Percentiles rank a stretch among this genome's conserved stretches.
phyloP scores from a whole-genome alignment of 805 yeast species.

The Spathaspora passalidarum region DNA sequence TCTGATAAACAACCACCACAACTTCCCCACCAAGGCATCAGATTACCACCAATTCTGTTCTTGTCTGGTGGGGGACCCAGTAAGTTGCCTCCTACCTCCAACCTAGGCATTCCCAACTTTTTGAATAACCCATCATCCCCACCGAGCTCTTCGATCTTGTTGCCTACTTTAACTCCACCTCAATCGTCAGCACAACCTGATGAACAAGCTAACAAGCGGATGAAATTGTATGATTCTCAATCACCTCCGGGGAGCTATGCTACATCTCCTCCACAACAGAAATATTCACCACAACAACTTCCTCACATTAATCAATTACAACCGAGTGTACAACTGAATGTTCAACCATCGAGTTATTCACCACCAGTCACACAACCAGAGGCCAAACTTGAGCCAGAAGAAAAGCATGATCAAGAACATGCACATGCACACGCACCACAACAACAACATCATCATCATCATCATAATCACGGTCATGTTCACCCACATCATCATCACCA shows the following conservation, averaged over 20 bases:
- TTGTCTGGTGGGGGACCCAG: conserved; percentile 15
- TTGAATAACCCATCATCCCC: conserved; percentile 11
- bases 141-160: not conserved
- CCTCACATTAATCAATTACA: conserved; percentile 1
- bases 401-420: not conserved
- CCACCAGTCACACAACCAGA: not conserved
- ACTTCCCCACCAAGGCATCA: conserved; percentile 7
- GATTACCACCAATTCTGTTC: conserved; percentile 24
- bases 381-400: not conserved
- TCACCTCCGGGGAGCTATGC: not conserved
- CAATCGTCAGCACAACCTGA: conserved; percentile 1
- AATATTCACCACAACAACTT: conserved; percentile 10
- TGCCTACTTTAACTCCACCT: conserved; percentile 2
- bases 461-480: conserved; percentile 8
- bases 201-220: conserved; percentile 3
- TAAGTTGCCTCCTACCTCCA: conserved; percentile 1
- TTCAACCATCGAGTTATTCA: not conserved
- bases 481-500: conserved; percentile 13
- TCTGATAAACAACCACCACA: not conserved
- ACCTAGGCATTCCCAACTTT: conserved; percentile 20
- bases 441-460: conserved; percentile 13
- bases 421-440: conserved; percentile 12
- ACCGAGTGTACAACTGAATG: not conserved
- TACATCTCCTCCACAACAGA: not conserved
- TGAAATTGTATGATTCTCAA: conserved; percentile 1